phyloP scores from a whole-genome alignment of 495 filamentous ascomycete species.

The Neurospora sp. region DNA sequence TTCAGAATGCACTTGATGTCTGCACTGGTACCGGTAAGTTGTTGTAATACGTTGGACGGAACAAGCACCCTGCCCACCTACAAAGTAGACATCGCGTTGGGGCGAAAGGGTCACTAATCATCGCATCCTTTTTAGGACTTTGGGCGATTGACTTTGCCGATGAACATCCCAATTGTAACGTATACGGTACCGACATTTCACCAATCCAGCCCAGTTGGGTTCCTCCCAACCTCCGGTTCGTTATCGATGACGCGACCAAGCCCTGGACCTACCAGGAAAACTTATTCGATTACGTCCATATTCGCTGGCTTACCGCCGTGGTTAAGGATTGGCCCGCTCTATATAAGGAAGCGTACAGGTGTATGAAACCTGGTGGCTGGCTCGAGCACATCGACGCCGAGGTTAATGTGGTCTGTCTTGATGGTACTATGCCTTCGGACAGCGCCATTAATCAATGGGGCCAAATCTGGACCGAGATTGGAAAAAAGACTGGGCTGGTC shows the following conservation, averaged over 20 bases:
- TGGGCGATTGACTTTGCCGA: conserved; percentile 26
- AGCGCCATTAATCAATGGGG: not conserved
- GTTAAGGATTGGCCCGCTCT: conserved; percentile 38
- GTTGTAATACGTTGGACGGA: not conserved
- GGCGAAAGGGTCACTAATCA: not conserved
- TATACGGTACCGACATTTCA: conserved; percentile 51
- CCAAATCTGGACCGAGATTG: not conserved
- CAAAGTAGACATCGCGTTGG: not conserved
- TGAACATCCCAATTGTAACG: conserved; percentile 35
- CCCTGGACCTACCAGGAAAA: conserved; percentile 34
- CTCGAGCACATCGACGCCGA: conserved; percentile 12
- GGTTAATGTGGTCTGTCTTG: no score
- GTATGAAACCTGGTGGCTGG: conserved; percentile 28
- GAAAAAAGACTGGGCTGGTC: not conserved
- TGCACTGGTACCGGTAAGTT: conserved; percentile 16
- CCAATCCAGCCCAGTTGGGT: conserved; percentile 41
- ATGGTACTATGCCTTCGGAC: not conserved
- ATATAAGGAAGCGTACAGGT: conserved; percentile 20
- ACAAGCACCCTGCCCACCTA: not conserved
- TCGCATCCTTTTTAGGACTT: not conserved
- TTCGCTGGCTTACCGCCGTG: conserved; percentile 41
- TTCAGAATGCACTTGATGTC: conserved; percentile 38
- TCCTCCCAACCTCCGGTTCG: conserved; percentile 37
- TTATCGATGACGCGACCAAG: conserved; percentile 41
- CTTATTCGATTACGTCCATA: conserved; percentile 47